Base-by-base conservation (phyloP, 495 filamentous ascomycete species). In the Penicillium subrubescens region DNA sequence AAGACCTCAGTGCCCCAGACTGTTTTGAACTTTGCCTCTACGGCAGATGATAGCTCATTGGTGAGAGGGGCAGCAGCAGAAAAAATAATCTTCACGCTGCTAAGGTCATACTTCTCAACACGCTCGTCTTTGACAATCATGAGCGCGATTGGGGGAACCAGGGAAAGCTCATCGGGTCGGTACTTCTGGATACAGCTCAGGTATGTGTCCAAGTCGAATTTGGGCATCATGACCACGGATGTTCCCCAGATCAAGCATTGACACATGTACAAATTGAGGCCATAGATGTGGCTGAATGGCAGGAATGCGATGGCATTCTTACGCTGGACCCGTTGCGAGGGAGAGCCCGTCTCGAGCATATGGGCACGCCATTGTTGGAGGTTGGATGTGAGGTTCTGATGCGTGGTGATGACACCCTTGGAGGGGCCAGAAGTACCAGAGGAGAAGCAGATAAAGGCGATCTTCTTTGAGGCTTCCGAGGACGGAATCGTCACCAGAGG, bases 211-310 rank as follows among this genome's bases (percentile, higher is more conserved):
- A 97, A 77, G 37, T 92, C 89, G 71, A 96, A 97, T 46, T 87
- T 88, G 19, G 89, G 77, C 83, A 96, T 87, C 14, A 96, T 84
- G 0, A 93, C 74, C 0, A 86, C 74, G 1, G 68, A 61, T 1
- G 68, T 71, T 2, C 70, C 70, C 63, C 65, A 66, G 8, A 64
- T n/a, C 12, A 71, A 19, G 25, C 65, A 64, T 19, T 71, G 68
- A 25, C 70, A 73, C 54, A 73, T 62, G 31, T 62, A 73, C 5
- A 68, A 29, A 44, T 64, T 71, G 4, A 73, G 56, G 75, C 89
- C 90, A 68, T 94, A 97, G 66, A 96, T 93, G 72, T 97, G 93
- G 71, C 91, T 96, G 75, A 97, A 94, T 1, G 93, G 93, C 21
- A 96, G 75, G 64, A 96, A 87, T 8, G 87, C 91, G 27, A 96